Evolutionary conservation across 78 protist genomes (phyloP), one percentile per base, ranked within the genome.

Genomic region (Reticulomyxa filosa): DNA sequence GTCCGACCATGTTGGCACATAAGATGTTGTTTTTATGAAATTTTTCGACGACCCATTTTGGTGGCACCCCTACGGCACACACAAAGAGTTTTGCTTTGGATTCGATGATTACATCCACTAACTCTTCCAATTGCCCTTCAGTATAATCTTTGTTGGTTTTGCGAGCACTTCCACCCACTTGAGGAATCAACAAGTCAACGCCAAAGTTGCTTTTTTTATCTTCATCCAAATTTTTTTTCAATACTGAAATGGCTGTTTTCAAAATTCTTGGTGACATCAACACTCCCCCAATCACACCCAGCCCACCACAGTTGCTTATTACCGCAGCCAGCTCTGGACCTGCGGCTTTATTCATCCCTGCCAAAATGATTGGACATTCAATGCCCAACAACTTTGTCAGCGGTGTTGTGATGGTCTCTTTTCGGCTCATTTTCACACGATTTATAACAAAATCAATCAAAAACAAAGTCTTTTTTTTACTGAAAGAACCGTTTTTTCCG

Each of bases 141-240:
- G 68, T 63, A 30, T 63, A 63, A 38, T 63, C 68, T 26, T 63
- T 46, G 68, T 63, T 63, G 56, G 68, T 63, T 55, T 30, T 38
- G 68, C 68, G 68, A 63, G 68, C 68, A 20, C 62, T 37, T 6
- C 48, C 53, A 13, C 68, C 68, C 23, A 63, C 68, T 46, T 61
- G 34, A 55, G 68, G 68, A 20, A 63, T 22, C 37, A 39, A 32
- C 46, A 63, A 33, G 56, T 63, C 68, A n/a, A 63, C 68, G 10
- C 68, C 68, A 39, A 63, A 63, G 29, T 42, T 42, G 48, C 17
- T 13, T 17, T 42, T 20, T 42, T 20, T 17, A 42, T 42, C 13
- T 42, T 20, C 17, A 42, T 42, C 13, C 48, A 42, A 20, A 42
- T 42, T 20, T 42, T 20, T 42, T 42, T 20, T 42, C 17, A 42